Evolutionary conservation across 2,329 filamentous ascomycete species (phyloP), one percentile per base, ranked within the genome.

Genomic region (Colletotrichum tropicicola): DNA sequence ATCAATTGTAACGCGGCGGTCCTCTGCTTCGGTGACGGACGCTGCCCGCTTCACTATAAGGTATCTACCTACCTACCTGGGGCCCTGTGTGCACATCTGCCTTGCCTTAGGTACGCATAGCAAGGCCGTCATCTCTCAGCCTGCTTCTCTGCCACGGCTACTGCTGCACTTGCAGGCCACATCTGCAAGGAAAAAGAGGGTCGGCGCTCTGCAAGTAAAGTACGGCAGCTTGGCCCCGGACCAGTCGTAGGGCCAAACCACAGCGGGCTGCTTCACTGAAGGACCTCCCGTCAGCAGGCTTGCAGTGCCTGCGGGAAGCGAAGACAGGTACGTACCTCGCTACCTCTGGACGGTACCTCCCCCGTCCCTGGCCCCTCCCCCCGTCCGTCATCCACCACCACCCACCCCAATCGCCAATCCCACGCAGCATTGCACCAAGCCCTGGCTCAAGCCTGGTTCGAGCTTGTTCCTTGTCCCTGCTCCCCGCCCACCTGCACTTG

Each of bases 111-210:
- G 37, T 41, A 41, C 19, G 43, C 13, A 28, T 10, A 48, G 32
- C 32, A 12, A 35, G 32, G 32, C 32, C 54, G 32, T 48, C 15
- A 12, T 39, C 49, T 37, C 53, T 45, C 64, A 57, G 49, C 51
- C 59, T 57, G 48, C 59, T 43, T 59, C 49, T 57, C 47, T 53
- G 51, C 37, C 35, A 25, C 23, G 19, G 17, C 39, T 47, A 32
- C n/a, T 41, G 56, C 48, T 55, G 56, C 57, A 61, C 51, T 44
- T 67, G 64, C 64, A 67, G 64, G 64, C 53, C 62, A 43, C 17
- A 56, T 61, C 61, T 60, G 65, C 64, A 66, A 66, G 64, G 54
- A 59, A 66, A 54, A 66, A 66, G 60, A 61, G 53, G 59, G 59
- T 48, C 56, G 28, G 27, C 56, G 23, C 51, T 53, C 56, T 59